Percentiles rank a stretch among this genome's conserved stretches.
Conservation (phyloP, 495 filamentous ascomycete species). For the Daldinia caldariorum region DNA sequence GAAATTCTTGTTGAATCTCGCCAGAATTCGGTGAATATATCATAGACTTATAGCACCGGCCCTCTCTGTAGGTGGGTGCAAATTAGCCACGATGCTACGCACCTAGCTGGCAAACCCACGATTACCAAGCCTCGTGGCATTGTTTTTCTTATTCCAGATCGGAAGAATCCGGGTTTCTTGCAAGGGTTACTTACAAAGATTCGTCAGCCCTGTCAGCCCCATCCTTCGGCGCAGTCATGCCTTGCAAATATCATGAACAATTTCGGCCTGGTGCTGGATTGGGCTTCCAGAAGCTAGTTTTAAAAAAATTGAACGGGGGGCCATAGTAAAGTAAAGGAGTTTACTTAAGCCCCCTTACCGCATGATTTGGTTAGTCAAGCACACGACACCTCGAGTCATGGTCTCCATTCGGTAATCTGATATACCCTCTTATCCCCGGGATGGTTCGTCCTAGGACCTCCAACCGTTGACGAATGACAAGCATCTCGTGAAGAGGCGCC, state of each 20-base stretch:
- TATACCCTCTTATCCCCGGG: constrained; percentile 9
- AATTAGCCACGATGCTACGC: constrained; percentile 15
- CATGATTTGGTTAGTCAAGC: neutral
- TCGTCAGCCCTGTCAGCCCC: constrained; percentile 46
- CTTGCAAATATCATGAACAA: constrained; percentile 33
- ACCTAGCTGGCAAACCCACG: neutral
- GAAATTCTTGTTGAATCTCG: constrained; percentile 6
- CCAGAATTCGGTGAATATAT: constrained; percentile 6
- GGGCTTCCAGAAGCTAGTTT: constrained; percentile 25
- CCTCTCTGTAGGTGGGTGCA: constrained; percentile 8
- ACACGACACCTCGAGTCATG: constrained; percentile 8
- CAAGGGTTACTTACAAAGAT: constrained; percentile 12
- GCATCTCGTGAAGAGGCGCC: constrained; percentile 19
- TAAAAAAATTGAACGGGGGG: constrained; percentile 3
- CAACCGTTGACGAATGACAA: constrained; percentile 20
- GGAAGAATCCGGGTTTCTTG: constrained; percentile 41
- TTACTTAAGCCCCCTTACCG: constrained; percentile 18
- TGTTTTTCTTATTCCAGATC: constrained; percentile 33
- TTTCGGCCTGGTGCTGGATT: constrained; percentile 38
- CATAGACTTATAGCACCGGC: constrained; percentile 9
- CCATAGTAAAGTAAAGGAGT: constrained; percentile 7
- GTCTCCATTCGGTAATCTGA: neutral
- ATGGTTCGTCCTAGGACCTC: neutral
- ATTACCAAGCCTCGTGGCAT: constrained; percentile 39
- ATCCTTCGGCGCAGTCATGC: constrained; percentile 25